Conservation (phyloP, 805 yeast genomes). For the Sugiyamaella chiloensis region DNA sequence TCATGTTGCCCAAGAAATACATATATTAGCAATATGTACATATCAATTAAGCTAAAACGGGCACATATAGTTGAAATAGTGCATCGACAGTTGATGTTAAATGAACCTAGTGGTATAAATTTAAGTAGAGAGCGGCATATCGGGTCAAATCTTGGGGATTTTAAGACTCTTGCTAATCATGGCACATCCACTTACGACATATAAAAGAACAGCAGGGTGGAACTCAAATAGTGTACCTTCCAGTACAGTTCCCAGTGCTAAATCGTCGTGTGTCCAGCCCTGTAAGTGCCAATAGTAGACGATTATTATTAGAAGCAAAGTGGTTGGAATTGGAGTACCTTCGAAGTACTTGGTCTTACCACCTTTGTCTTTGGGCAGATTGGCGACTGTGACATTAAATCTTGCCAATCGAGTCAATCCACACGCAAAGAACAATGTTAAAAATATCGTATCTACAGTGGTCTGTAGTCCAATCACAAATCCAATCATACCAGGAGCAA, state of each 20-base stretch:
- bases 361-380: conserved; percentile 80
- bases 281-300: conserved; percentile 68
- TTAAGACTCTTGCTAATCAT: conserved; percentile 88
- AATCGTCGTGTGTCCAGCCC: conserved; percentile 38
- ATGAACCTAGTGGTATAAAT: too few relatives aligned
- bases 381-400: conserved; percentile 90
- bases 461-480: conserved; percentile 87
- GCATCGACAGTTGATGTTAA: too few relatives aligned
- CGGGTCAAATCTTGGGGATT: conserved; percentile 73
- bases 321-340: conserved; percentile 94
- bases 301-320: conserved; percentile 65
- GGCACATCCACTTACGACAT: conserved; percentile 78
- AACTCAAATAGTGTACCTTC: conserved; percentile 60
- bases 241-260: conserved; percentile 67
- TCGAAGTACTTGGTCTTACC: conserved; percentile 93
- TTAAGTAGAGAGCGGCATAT: too few relatives aligned
- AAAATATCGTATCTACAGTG: conserved; percentile 70
- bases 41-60: too few relatives aligned
- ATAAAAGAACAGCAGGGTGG: conserved; percentile 66
- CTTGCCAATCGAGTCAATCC: conserved; percentile 93
- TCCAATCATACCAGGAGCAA: conserved; percentile 91
- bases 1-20: too few relatives aligned
- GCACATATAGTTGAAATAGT: too few relatives aligned
- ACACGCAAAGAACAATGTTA: conserved; percentile 84
- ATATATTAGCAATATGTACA: too few relatives aligned